Percentiles rank a stretch among this genome's conserved stretches.
phyloP scores from a whole-genome alignment of 768 basidiomycete genomes.

The Lactarius trivialis region DNA sequence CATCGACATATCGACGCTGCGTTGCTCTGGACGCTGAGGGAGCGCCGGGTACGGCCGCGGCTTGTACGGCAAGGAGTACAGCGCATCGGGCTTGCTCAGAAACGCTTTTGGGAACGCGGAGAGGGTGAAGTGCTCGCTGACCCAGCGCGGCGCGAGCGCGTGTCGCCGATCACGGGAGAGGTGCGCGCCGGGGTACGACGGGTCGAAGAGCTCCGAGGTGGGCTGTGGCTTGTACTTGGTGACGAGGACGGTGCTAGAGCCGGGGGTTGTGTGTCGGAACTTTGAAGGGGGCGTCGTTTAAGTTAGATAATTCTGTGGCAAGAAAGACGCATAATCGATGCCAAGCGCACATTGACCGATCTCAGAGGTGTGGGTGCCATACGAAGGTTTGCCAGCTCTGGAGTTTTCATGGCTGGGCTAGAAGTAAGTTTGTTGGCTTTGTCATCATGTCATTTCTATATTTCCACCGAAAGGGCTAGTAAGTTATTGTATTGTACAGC shows the following conservation, averaged over 20 bases:
- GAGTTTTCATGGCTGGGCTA: no score
- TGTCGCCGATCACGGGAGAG: neutral
- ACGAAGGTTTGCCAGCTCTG: conserved; percentile 3
- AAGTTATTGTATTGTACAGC: no score
- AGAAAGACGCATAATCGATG: neutral
- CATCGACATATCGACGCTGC: conserved; percentile 10
- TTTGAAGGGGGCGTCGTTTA: neutral
- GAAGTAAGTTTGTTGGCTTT: no score
- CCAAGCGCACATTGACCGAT: conserved; percentile 9
- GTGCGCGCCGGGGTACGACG: conserved; percentile 6
- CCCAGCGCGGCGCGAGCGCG: conserved; percentile 5
- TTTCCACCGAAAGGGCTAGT: no score
- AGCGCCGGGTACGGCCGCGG: neutral
- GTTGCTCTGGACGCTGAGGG: neutral
- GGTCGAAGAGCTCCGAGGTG: conserved; percentile 1
- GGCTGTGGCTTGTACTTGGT: neutral
- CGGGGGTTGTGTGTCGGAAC: conserved; percentile 9
- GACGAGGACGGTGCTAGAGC: neutral
- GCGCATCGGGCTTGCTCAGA: neutral
- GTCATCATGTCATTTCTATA: no score
- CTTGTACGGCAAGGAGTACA: neutral
- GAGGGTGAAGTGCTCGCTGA: neutral
- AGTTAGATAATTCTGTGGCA: neutral
- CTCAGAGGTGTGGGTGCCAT: neutral
- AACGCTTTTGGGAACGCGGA: conserved; percentile 16